These are phyloP conservation scores for Lachnellula subtilissima DNA, from an alignment of 2,329 filamentous ascomycete genomes.

Conservation along the genomic window DNA sequence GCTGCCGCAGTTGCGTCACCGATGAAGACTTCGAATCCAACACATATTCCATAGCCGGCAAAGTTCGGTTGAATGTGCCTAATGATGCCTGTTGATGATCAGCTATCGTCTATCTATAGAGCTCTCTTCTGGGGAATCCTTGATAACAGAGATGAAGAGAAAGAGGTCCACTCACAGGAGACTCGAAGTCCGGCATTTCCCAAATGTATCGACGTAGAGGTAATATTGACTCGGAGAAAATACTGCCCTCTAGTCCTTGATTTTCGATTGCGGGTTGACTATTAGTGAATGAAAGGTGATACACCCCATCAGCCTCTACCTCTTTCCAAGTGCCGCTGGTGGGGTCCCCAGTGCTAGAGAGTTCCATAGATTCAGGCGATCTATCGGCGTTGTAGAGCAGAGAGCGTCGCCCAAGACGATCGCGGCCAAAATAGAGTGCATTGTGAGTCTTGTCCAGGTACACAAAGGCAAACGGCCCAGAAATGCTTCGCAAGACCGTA, in stretches of 20 bases:
- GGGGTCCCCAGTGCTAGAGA: conserved; percentile 67
- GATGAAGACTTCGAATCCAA: conserved; percentile 42
- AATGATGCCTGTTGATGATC: conserved; percentile 14
- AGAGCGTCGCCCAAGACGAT: conserved; percentile 82
- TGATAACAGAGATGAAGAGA: background rate
- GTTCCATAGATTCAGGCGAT: conserved; percentile 41
- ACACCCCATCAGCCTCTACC: conserved; percentile 79
- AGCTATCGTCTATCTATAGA: conserved; percentile 5
- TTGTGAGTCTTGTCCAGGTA: conserved; percentile 64
- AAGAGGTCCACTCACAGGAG: conserved; percentile 3
- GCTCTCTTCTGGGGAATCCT: background rate
- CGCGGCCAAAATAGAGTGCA: conserved; percentile 75
- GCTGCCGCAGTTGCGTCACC: conserved; percentile 48
- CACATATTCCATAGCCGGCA: conserved; percentile 32
- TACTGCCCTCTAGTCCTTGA: background rate
- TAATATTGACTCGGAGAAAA: conserved; percentile 5
- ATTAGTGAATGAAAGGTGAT: conserved; percentile 35
- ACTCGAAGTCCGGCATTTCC: background rate
- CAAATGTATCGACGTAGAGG: conserved; percentile 13
- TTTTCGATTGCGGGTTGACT: background rate
- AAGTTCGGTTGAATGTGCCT: conserved; percentile 31
- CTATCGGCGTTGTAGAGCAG: conserved; percentile 56
- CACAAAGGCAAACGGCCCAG: conserved; percentile 86
- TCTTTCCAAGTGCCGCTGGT: conserved; percentile 60
- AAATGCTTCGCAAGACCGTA: conserved; percentile 54